These are phyloP conservation scores for Tulasnella sp. DNA, from an alignment of 768 basidiomycete species.

Conservation along the genomic window DNA sequence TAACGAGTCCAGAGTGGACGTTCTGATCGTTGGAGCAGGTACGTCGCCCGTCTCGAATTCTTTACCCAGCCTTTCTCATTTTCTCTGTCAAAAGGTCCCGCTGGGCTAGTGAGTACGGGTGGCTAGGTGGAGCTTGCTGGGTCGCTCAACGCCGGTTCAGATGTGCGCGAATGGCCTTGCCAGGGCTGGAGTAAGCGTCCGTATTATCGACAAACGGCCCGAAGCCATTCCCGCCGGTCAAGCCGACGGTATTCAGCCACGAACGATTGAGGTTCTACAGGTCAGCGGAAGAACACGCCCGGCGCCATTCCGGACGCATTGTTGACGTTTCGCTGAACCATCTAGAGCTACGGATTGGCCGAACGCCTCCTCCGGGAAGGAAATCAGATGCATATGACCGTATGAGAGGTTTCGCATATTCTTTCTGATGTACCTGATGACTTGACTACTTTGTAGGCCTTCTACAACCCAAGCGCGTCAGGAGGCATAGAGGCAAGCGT, in stretches of 20 bases:
- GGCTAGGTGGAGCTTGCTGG: not conserved
- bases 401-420: slow-evolving; percentile 31
- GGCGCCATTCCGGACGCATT: not conserved
- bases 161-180: slow-evolving; percentile 63
- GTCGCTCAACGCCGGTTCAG: slow-evolving; percentile 32
- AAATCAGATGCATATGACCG: slow-evolving; percentile 61
- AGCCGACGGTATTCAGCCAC: slow-evolving; percentile 50
- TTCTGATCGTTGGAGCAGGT: slow-evolving; percentile 23
- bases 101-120: slow-evolving; percentile 5
- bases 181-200: slow-evolving; percentile 48
- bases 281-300: slow-evolving; percentile 26
- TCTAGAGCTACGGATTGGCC: slow-evolving; percentile 68
- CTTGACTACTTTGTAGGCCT: slow-evolving; percentile 42
- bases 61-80: not conserved
- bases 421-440: not conserved
- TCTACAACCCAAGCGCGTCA: slow-evolving; percentile 57
- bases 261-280: slow-evolving; percentile 49
- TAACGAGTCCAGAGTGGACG: slow-evolving; percentile 19
- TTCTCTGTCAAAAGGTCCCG: not conserved
- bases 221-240: slow-evolving; percentile 40
- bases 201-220: slow-evolving; percentile 51
- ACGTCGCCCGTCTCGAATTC: slow-evolving; percentile 17
- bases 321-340: not conserved
- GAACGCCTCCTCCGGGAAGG: slow-evolving; percentile 56
- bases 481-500: slow-evolving; percentile 53